Conservation (phyloP, 345 rosid genomes). For the Ceriops zippeliana region DNA sequence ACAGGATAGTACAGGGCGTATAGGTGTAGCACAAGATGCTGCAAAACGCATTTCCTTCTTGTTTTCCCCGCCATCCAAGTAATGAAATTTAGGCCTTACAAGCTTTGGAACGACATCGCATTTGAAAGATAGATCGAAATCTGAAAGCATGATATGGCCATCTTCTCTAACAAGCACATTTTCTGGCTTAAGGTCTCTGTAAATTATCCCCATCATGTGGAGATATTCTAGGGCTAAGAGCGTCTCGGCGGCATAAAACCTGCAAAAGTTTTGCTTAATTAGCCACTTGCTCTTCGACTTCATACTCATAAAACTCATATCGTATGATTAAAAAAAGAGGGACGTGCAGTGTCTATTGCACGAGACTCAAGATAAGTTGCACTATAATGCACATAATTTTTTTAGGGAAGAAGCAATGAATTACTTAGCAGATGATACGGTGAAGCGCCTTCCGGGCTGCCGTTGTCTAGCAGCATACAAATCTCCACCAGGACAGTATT, state of each 20-base stretch:
- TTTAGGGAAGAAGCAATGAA: no score
- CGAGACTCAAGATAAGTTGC: no score
- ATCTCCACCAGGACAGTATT: constrained; percentile 91
- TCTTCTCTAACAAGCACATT: constrained; percentile 34
- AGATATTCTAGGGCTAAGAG: constrained; percentile 32
- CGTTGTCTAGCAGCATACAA: constrained; percentile 73
- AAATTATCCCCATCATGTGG: constrained; percentile 37
- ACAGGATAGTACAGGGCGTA: constrained; percentile 70
- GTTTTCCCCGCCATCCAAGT: constrained; percentile 13
- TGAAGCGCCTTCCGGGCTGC: constrained; percentile 63
- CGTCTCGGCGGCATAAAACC: constrained; percentile 31
- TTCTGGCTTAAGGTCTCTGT: constrained; percentile 35
- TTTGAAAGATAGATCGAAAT: constrained; percentile 48
- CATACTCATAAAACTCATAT: background rate
- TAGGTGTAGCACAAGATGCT: constrained; percentile 55
- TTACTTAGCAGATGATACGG: constrained; percentile 64
- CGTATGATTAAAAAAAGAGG: no score
- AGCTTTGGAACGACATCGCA: constrained; percentile 82
- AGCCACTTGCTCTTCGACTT: background rate
- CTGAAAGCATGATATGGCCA: constrained; percentile 35
- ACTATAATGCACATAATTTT: no score
- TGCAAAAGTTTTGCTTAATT: background rate
- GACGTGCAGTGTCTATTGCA: no score
- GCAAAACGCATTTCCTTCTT: constrained; percentile 39
- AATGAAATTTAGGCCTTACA: constrained; percentile 29